phyloP scores from a whole-genome alignment of 23 red algal genomes.

The Gracilaria vermiculophylla region DNA sequence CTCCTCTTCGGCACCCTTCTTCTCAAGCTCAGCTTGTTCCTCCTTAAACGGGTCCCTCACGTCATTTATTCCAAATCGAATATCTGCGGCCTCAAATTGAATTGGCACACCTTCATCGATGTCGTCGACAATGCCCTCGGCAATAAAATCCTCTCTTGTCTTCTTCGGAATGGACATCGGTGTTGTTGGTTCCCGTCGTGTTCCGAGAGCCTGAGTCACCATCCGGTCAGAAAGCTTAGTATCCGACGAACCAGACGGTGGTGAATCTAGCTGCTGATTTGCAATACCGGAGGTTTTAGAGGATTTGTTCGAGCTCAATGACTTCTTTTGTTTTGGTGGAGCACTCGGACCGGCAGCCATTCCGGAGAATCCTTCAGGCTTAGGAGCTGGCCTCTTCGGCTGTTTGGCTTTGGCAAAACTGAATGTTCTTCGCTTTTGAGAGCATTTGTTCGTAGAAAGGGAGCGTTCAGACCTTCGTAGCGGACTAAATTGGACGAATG shows the following conservation, averaged over 20 bases:
- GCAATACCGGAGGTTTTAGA: not conserved
- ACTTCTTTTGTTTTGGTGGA: not conserved
- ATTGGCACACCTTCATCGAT: not conserved
- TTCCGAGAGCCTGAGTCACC: constrained; percentile 39
- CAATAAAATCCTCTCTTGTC: constrained; percentile 52
- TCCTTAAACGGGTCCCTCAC: constrained; percentile 57
- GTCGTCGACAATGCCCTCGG: constrained; percentile 48
- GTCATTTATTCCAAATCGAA: constrained; percentile 68
- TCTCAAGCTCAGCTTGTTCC: constrained; percentile 22
- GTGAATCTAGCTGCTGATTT: not conserved
- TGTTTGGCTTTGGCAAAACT: not conserved
- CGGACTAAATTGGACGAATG: not conserved
- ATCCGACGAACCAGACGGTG: not conserved
- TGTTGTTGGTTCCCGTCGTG: not conserved
- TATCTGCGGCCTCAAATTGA: constrained; percentile 37
- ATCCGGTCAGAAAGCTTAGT: not conserved
- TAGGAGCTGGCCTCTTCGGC: not conserved
- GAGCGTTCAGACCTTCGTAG: not conserved
- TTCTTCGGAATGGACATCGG: not conserved
- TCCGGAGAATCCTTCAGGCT: constrained; percentile 45
- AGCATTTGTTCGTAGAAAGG: not conserved
- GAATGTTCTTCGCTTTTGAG: not conserved
- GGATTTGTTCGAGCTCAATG: not conserved
- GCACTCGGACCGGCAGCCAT: constrained; percentile 47
- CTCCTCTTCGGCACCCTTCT: constrained; percentile 16